Conservation (phyloP, 768 basidiomycete species). For the Coprinopsis sp. region DNA sequence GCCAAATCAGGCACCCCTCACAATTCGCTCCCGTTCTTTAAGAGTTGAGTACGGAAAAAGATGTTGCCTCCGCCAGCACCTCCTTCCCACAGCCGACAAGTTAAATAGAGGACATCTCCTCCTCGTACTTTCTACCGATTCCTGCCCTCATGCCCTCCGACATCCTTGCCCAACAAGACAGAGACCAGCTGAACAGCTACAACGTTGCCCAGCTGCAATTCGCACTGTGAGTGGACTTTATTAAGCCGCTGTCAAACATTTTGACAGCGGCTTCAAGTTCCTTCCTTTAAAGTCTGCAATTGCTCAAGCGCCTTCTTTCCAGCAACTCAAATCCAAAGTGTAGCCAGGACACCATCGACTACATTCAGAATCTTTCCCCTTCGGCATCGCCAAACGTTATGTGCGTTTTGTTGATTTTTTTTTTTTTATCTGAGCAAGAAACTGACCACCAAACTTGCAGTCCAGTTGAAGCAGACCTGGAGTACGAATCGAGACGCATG, state of each 20-base stretch:
- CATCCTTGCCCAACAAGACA: conserved; percentile 27
- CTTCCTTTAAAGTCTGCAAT: conserved; percentile 15
- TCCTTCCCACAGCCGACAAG: too few relatives aligned
- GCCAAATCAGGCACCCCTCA: too few relatives aligned
- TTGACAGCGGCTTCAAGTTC: conserved; percentile 19
- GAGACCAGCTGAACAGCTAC: conserved; percentile 50
- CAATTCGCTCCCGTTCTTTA: too few relatives aligned
- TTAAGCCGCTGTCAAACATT: conserved; percentile 24
- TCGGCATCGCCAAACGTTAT: conserved; percentile 42
- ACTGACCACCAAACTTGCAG: conserved; percentile 21
- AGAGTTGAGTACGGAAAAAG: too few relatives aligned
- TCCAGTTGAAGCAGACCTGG: conserved; percentile 43
- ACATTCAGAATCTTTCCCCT: conserved; percentile 45
- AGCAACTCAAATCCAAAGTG: conserved; percentile 36
- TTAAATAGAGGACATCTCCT: background rate
- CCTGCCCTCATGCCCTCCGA: conserved; percentile 55
- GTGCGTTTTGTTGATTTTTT: conserved; percentile 25
- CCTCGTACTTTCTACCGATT: conserved; percentile 3
- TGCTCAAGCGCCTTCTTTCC: conserved; percentile 17
- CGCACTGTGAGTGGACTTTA: conserved; percentile 44
- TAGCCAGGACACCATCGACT: conserved; percentile 33
- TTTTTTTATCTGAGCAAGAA: conserved; percentile 13
- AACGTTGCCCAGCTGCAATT: conserved; percentile 62
- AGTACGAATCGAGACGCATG: conserved; percentile 68
- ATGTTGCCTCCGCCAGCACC: too few relatives aligned